Base-by-base conservation (phyloP, 179 eudicot species). In the Monotropa hypopitys region DNA sequence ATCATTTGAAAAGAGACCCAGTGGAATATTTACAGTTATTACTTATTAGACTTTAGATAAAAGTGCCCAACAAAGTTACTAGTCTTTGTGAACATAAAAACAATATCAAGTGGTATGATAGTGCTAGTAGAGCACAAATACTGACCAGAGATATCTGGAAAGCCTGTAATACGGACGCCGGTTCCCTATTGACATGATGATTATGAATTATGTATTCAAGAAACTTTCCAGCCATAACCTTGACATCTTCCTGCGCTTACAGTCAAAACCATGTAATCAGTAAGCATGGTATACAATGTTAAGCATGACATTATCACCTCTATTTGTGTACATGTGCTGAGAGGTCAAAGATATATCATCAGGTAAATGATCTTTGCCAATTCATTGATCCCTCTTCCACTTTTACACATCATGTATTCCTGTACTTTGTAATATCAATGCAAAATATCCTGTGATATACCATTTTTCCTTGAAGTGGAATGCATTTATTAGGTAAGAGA, bases 91-190 rank as follows among this genome's bases (percentile, higher is more conserved):
- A 80, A 71, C n/a, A 61, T 15, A 47, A 20, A 54, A 45, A 53
- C 40, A 53, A 18, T 54, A 50, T 59, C 50, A 61, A 23, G 51
- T 43, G 67, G 18, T 21, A 50, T 74, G 56, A 66, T 32, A 28
- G 47, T 62, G 63, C 3, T 12, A 74, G 72, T 80, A 68, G 61
- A n/a, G 43, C 35, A 73, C 76, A 57, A 46, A 86, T 30, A 80
- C 90, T 76, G 72, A 95, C 99, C 98, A 95, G 85, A 75, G 97
- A 90, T 67, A 95, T 87, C 79, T 88, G 88, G 80, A 95, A 91
- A 80, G 99, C 97, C 81, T 95, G 91, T 61, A 91, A 79, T 65
- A 84, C 83, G 65, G 87, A 77, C 67, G 82, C 85, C 11, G 95
- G 88, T 76, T 88, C 92, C 70, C 84, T 87, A 46, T 33, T 82